phyloP scores from a whole-genome alignment of 768 basidiomycete genomes.

The Pleurotus tuoliensis region DNA sequence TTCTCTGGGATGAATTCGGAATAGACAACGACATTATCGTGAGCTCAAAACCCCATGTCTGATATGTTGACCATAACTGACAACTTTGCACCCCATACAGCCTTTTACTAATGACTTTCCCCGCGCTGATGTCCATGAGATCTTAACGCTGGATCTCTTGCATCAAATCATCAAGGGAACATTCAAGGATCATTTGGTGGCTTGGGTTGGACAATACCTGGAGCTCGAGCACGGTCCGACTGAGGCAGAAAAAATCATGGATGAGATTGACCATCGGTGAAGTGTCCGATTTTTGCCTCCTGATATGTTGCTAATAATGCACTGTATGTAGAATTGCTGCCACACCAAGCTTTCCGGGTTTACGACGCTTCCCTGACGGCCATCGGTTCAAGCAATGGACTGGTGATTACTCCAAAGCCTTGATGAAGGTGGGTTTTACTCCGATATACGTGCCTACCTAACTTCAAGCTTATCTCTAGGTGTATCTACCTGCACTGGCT shows the following conservation, averaged over 20 bases:
- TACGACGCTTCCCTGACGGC: conserved; percentile 9
- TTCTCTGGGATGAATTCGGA: conserved; percentile 29
- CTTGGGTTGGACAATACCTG: conserved; percentile 27
- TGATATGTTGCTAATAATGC: too few relatives aligned
- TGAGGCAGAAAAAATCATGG: neutral
- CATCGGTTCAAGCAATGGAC: conserved; percentile 11
- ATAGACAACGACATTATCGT: conserved; percentile 28
- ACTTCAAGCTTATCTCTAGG: neutral
- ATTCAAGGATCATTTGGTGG: conserved; percentile 35
- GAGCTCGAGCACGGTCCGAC: conserved; percentile 7
- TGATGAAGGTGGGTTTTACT: conserved; percentile 7
- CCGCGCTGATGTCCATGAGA: conserved; percentile 28
- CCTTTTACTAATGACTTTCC: conserved; percentile 32
- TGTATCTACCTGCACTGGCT: conserved; percentile 18
- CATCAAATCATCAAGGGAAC: conserved; percentile 33
- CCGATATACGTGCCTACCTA: too few relatives aligned
- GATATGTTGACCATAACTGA: too few relatives aligned
- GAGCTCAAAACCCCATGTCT: neutral
- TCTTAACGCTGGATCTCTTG: conserved; percentile 26
- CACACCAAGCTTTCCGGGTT: conserved; percentile 2
- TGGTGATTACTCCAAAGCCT: conserved; percentile 10
- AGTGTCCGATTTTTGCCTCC: neutral
- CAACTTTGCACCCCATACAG: conserved; percentile 10
- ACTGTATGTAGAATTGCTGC: conserved; percentile 1
- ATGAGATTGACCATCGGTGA: neutral